Percentiles rank a stretch among this genome's conserved stretches.
phyloP scores from a whole-genome alignment of 2,329 filamentous ascomycete genomes.

The Trichoderma aggressivum region DNA sequence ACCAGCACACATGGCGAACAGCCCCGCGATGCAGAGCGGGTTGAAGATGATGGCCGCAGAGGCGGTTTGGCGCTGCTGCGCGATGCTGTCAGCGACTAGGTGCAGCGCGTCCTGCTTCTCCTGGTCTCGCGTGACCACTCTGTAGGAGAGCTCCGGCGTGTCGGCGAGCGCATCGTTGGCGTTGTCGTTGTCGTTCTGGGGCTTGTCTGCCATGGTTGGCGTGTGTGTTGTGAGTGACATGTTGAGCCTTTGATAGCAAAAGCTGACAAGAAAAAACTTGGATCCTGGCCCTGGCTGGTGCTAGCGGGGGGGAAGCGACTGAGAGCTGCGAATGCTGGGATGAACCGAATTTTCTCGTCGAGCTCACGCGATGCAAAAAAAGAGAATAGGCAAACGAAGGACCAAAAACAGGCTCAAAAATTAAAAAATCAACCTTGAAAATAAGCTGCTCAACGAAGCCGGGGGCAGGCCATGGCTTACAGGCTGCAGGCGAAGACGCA shows the following conservation, averaged over 20 bases:
- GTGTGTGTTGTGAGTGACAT: conserved; percentile 21
- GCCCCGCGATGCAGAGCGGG: conserved; percentile 47
- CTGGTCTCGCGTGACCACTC: conserved; percentile 46
- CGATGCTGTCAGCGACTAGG: conserved; percentile 75
- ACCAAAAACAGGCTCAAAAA: neutral
- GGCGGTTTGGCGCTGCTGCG: conserved; percentile 73
- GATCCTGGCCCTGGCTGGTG: neutral
- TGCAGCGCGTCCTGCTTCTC: conserved; percentile 66
- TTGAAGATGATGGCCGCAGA: conserved; percentile 62
- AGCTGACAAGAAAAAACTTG: neutral
- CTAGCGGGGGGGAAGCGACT: neutral
- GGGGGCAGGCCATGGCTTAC: neutral
- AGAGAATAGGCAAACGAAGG: neutral
- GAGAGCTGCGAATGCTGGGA: neutral
- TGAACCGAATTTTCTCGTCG: neutral
- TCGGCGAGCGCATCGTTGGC: conserved; percentile 24
- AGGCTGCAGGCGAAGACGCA: neutral
- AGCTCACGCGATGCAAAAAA: neutral
- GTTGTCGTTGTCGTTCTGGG: neutral
- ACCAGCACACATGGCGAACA: conserved; percentile 39
- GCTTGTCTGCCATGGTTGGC: conserved; percentile 16
- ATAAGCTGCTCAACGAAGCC: neutral
- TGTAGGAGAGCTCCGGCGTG: conserved; percentile 60
- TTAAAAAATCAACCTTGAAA: conserved; percentile 13
- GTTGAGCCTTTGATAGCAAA: neutral